Conservation (phyloP, 2,329 filamentous ascomycete species). For the Arthrobotrys megalospora region DNA sequence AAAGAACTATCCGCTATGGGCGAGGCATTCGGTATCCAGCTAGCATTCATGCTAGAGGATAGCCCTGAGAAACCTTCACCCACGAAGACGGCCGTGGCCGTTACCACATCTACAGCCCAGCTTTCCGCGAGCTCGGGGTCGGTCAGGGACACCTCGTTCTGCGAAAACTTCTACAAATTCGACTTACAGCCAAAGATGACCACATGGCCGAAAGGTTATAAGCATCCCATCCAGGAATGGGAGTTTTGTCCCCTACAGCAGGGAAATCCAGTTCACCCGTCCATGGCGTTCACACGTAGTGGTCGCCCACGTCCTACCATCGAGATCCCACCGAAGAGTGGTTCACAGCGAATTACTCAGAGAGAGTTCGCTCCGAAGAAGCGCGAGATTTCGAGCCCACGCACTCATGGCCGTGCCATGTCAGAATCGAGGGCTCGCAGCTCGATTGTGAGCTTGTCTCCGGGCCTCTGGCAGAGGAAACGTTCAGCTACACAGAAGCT, state of each 20-base stretch:
- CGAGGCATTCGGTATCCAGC: slow-evolving; percentile 31
- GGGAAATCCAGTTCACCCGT: slow-evolving; percentile 33
- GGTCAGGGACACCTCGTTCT: background rate
- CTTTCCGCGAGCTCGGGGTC: background rate
- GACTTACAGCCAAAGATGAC: slow-evolving; percentile 24
- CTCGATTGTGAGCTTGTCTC: slow-evolving; percentile 7
- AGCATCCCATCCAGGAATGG: slow-evolving; percentile 54
- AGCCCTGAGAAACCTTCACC: background rate
- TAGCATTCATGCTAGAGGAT: slow-evolving; percentile 15
- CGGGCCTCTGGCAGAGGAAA: slow-evolving; percentile 11
- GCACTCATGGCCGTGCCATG: background rate
- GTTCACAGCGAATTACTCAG: background rate
- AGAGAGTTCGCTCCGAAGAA: background rate
- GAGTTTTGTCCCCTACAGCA: slow-evolving; percentile 55
- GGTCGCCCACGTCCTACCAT: slow-evolving; percentile 16
- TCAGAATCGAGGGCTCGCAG: slow-evolving; percentile 10
- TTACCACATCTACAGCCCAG: background rate
- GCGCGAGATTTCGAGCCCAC: slow-evolving; percentile 1
- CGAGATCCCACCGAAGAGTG: slow-evolving; percentile 5
- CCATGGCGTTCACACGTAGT: background rate
- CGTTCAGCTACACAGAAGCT: background rate
- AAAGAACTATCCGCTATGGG: slow-evolving; percentile 5
- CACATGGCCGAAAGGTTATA: slow-evolving; percentile 53
- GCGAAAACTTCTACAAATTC: slow-evolving; percentile 20
- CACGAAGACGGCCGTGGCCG: background rate